These are phyloP conservation scores for Cladophialophora psammophila DNA, from an alignment of 2,329 filamentous ascomycete species.

Conservation along the genomic window DNA sequence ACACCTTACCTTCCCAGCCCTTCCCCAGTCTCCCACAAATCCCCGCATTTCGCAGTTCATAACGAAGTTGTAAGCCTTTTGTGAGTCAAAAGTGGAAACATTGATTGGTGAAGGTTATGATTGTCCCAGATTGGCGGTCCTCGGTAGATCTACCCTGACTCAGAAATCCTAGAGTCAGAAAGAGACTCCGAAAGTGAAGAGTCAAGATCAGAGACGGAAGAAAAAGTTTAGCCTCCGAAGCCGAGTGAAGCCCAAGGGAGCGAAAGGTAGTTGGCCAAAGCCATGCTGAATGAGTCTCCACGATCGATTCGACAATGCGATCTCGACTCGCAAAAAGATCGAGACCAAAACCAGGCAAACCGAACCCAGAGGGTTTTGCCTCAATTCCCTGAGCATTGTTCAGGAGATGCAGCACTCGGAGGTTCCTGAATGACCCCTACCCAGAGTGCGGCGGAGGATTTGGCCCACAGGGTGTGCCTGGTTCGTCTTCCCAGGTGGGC, in stretches of 20 bases:
- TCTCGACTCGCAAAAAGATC: neutral
- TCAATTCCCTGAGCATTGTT: neutral
- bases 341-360: neutral
- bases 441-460: neutral
- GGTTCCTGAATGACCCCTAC: neutral
- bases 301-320: neutral
- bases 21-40: constrained; percentile 12
- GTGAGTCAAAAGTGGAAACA: neutral
- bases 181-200: neutral
- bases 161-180: constrained; percentile 22
- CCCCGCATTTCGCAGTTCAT: constrained; percentile 13
- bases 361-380: neutral
- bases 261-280: neutral
- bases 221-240: neutral
- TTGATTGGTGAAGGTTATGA: constrained; percentile 17
- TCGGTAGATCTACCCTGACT: constrained; percentile 21
- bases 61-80: neutral
- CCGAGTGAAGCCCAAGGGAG: neutral
- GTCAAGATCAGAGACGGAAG: neutral
- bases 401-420: neutral
- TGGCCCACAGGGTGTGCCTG: neutral
- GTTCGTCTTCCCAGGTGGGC: neutral
- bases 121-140: constrained; percentile 3
- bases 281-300: constrained; percentile 10
- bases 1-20: neutral